Percentiles rank a stretch among this genome's conserved stretches.
Conservation (phyloP, 148 eudicot species). For the Suaeda aralocaspica region DNA sequence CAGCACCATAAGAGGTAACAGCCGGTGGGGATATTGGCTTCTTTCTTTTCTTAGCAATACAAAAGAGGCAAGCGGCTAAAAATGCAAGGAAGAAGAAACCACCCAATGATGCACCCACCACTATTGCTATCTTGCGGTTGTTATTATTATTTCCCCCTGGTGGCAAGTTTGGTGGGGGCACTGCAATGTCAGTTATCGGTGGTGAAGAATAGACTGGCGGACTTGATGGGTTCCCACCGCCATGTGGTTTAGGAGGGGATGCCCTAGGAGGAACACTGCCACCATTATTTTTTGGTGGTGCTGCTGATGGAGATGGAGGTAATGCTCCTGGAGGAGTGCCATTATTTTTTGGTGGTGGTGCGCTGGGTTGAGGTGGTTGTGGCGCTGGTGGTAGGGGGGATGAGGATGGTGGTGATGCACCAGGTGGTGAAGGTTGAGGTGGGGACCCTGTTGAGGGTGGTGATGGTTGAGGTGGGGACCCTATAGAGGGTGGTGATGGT, state of each 20-base stretch:
- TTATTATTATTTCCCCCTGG: slow-evolving; percentile 1
- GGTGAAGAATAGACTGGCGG: slow-evolving; percentile 6
- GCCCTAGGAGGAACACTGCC: slow-evolving; percentile 7
- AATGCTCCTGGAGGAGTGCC: too few relatives aligned
- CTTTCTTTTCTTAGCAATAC: slow-evolving; percentile 45
- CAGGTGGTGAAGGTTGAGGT: slow-evolving; percentile 13
- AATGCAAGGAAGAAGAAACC: slow-evolving; percentile 60
- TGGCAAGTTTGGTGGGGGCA: neutral
- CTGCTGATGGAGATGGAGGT: slow-evolving; percentile 14
- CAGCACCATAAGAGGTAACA: slow-evolving; percentile 5
- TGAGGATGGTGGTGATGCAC: slow-evolving; percentile 2
- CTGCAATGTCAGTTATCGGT: slow-evolving; percentile 24
- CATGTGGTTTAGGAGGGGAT: slow-evolving; percentile 24
- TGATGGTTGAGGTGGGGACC: slow-evolving; percentile 23
- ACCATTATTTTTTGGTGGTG: slow-evolving; percentile 29
- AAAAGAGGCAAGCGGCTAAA: slow-evolving; percentile 44
- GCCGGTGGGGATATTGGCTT: slow-evolving; percentile 33
- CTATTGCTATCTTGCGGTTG: slow-evolving; percentile 36
- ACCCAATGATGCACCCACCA: slow-evolving; percentile 48
- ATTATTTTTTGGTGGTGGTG: slow-evolving; percentile 12
- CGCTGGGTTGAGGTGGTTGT: neutral
- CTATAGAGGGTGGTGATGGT: slow-evolving; percentile 12
- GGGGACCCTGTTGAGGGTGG: slow-evolving; percentile 18
- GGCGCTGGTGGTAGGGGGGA: slow-evolving; percentile 16
- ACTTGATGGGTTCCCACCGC: slow-evolving; percentile 3